Base-by-base conservation (phyloP, 768 basidiomycete species). In the Pleurotus giganteus region DNA sequence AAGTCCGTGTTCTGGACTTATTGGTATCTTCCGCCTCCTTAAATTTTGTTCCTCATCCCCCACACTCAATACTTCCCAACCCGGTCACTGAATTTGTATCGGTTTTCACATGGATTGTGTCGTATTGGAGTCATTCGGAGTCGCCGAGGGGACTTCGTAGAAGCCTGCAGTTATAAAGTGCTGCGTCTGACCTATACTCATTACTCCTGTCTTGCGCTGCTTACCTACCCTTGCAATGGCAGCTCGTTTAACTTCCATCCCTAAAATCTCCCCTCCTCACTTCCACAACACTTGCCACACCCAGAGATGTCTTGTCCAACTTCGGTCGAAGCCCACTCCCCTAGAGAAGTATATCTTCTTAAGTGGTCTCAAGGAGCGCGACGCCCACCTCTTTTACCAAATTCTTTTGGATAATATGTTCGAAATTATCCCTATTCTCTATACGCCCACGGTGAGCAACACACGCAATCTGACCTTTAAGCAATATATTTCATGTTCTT, bases 311-410 rank as follows among this genome's bases (percentile, higher is more conserved):
- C 75, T 86, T 2, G 68, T 65, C 2, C 84, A 85, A 65, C 70
- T 86, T 17, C 80, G 83, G 54, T 78, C 80, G 62, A 86, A 86
- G 67, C 55, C 69, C 1, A 69, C 71, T 53, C 70, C 76, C 21
- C 74, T 89, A 47, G 84, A 89, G 56, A 83, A 87, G 65, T 86
- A 90, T 69, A 84, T 88, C 58, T 89, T 82, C 66, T 77, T 90
- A 56, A 79, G 77, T 34, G 78, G 78, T 8, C 75, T 90, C 62
- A 82, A 88, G 60, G 74, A 77, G 29, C 78, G 84, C 57, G 82
- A 89, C 61, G 69, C 81, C 26, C 74, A 78, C 47, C 72, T 89
- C 12, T 91, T 89, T 69, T 89, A 89, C 63, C 74, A 80, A 34
- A 74, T 88, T 28, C 61, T 87, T 11, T 71, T 84, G 32, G 76